Evolutionary conservation across 1,139 yeast species (phyloP).

Genomic region (Suhomyces anneliseae): DNA sequence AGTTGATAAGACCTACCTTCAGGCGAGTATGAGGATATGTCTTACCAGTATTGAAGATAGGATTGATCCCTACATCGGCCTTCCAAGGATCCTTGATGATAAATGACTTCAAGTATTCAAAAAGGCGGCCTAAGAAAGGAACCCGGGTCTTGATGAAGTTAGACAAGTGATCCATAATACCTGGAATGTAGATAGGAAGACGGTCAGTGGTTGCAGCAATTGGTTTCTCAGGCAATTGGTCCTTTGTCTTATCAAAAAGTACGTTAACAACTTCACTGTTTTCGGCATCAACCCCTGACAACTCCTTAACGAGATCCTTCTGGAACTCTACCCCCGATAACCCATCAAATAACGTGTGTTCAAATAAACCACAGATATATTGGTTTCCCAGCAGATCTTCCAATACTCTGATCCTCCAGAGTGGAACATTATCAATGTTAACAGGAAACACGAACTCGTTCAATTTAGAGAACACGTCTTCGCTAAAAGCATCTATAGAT

Average conservation of each 20-base stretch:
- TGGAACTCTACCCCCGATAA: slow-evolving; percentile 15
- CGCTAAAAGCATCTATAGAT: slow-evolving; percentile 17
- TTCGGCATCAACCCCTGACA: slow-evolving; percentile 8
- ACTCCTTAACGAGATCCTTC: slow-evolving; percentile 11
- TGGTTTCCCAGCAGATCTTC: slow-evolving; percentile 6
- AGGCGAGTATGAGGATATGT: background rate
- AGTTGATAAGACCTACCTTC: slow-evolving; percentile 11
- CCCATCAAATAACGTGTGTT: slow-evolving; percentile 18
- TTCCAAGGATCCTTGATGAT: background rate
- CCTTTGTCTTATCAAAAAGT: slow-evolving; percentile 4
- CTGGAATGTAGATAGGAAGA: background rate
- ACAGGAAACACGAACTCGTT: slow-evolving; percentile 19
- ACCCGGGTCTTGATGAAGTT: background rate
- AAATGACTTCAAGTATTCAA: background rate
- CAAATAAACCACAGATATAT: slow-evolving; percentile 12
- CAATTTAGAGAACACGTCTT: slow-evolving; percentile 16
- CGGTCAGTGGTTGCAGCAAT: slow-evolving; percentile 1
- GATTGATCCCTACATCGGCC: slow-evolving; percentile 1
- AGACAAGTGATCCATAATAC: background rate
- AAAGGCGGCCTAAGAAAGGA: background rate
- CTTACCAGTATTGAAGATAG: slow-evolving; percentile 6
- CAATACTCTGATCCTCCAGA: slow-evolving; percentile 30
- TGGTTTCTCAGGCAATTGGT: background rate
- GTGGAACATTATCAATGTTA: slow-evolving; percentile 19
- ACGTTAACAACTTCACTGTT: background rate